These are phyloP conservation scores for Ophiostoma ulmi DNA, from an alignment of 2,329 filamentous ascomycete genomes.

Conservation along the genomic window DNA sequence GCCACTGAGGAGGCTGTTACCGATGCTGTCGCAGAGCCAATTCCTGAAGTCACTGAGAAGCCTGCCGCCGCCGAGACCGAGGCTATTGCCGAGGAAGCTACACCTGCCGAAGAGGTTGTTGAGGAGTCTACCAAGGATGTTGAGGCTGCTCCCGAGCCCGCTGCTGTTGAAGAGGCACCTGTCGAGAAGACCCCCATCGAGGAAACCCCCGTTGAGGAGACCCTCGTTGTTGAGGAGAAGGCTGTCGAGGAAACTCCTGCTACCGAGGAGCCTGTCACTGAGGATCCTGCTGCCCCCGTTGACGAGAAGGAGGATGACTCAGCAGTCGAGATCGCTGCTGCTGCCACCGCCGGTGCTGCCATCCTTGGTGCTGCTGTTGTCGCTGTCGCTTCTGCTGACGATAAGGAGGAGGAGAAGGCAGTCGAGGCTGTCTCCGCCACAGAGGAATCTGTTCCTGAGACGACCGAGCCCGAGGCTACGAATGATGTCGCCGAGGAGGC, in stretches of 20 bases:
- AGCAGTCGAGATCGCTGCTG: constrained; percentile 14
- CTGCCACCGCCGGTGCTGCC: constrained; percentile 12
- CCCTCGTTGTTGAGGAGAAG: background rate
- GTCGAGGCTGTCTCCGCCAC: background rate
- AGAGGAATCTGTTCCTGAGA: background rate
- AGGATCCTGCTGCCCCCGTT: background rate
- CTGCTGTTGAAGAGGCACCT: background rate
- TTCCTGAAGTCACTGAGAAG: background rate
- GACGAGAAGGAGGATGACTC: constrained; percentile 5
- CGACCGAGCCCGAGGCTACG: constrained; percentile 3
- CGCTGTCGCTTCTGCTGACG: background rate
- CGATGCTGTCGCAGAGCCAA: background rate
- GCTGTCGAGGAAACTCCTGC: constrained; percentile 20
- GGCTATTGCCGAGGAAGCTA: background rate
- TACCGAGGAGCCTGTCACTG: background rate
- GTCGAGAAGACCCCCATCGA: background rate
- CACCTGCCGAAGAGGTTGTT: background rate
- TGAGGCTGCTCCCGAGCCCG: background rate
- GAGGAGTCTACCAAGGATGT: background rate
- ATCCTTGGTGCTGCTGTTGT: background rate
- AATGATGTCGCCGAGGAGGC: constrained; percentile 7
- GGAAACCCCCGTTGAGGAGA: background rate
- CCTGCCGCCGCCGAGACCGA: background rate
- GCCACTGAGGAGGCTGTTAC: constrained; percentile 1
- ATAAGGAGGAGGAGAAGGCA: background rate